A percentile compares a stretch with the other conserved stretches of the same genome.
Conservation (phyloP, 495 filamentous ascomycete species). For the Penicillium taxi region DNA sequence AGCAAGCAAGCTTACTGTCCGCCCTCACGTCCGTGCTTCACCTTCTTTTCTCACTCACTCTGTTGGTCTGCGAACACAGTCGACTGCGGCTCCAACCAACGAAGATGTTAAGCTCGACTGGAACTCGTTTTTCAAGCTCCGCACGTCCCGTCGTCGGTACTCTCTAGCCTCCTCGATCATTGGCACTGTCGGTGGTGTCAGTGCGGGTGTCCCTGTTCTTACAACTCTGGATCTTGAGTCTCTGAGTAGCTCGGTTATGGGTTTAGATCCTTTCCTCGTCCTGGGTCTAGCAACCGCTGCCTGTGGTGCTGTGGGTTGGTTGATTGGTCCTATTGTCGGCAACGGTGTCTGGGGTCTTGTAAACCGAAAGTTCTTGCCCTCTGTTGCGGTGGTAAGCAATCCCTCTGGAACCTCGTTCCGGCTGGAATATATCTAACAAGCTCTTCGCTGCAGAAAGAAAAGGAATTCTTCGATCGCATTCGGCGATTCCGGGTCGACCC, state of each 20-base stretch:
- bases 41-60: constrained; percentile 23
- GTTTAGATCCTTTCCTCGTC: constrained; percentile 79
- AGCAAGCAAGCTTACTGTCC: constrained; percentile 12
- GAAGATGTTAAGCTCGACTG: constrained; percentile 57
- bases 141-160: constrained; percentile 73
- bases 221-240: constrained; percentile 57
- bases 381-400: constrained; percentile 57
- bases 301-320: constrained; percentile 72
- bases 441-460: constrained; percentile 63
- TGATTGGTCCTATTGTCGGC: constrained; percentile 74
- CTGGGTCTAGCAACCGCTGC: constrained; percentile 67
- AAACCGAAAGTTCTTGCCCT: constrained; percentile 54
- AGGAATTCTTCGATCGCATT: constrained; percentile 81
- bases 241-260: constrained; percentile 57
- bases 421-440: constrained; percentile 2
- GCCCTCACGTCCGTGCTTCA: constrained; percentile 13
- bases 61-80: constrained; percentile 31
- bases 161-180: constrained; percentile 66
- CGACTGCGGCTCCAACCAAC: constrained; percentile 20
- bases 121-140: constrained; percentile 89
- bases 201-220: constrained; percentile 55
- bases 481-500: constrained; percentile 88
- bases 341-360: constrained; percentile 63
- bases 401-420: neutral
- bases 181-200: constrained; percentile 50